phyloP scores from a whole-genome alignment of 331 rosid species.

The Saraca asoca region DNA sequence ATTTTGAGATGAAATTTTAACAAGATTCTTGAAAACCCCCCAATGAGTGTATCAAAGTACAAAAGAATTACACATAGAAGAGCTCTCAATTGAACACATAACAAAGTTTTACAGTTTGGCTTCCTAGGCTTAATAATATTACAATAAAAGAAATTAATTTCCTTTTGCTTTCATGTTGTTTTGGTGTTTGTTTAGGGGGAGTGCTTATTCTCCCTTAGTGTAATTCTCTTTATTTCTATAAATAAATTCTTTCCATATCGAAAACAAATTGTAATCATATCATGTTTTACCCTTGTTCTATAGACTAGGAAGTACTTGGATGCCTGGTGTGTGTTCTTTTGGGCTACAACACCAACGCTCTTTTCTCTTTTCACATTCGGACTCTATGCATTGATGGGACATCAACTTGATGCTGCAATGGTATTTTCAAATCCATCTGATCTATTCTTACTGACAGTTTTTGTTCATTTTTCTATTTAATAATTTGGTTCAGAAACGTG shows the following conservation, averaged over 20 bases:
- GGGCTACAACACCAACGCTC: conserved; percentile 97
- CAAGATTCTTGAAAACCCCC: conserved; percentile 3
- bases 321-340: conserved; percentile 99
- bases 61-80: neutral
- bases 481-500: conserved; percentile 34
- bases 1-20: conserved; percentile 15
- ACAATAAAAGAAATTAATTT: conserved; percentile 19
- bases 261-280: conserved; percentile 20
- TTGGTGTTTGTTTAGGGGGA: no score
- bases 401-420: conserved; percentile 95
- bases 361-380: conserved; percentile 94
- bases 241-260: no score
- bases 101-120: conserved; percentile 16
- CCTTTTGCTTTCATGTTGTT: conserved; percentile 19
- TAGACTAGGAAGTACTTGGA: conserved; percentile 94
- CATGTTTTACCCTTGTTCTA: conserved; percentile 35
- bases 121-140: conserved; percentile 31
- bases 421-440: conserved; percentile 48
- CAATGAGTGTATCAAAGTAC: conserved; percentile 12
- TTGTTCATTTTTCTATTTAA: conserved; percentile 17
- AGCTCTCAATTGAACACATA: neutral
- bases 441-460: conserved; percentile 24
- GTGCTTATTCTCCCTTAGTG: no score
- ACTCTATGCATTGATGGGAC: conserved; percentile 80
- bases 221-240: no score